Percentiles rank a stretch among this genome's conserved stretches.
Evolutionary conservation across 2,329 filamentous ascomycete species (phyloP).

Genomic region (Monilinia laxa): DNA sequence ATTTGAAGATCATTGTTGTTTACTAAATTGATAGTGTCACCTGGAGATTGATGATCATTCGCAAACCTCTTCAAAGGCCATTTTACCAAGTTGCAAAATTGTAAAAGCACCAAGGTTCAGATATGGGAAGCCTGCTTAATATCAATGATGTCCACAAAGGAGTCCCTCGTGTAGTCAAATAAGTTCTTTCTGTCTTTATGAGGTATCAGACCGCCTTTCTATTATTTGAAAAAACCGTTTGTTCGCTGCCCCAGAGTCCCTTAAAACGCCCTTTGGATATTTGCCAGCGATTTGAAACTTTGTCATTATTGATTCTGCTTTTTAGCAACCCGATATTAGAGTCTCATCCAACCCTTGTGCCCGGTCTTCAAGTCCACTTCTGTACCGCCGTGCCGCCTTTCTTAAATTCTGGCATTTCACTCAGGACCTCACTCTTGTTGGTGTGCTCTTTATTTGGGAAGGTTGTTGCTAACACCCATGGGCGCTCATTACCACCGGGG

Average conservation of each 20-base stretch:
- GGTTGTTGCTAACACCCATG: conserved; percentile 76
- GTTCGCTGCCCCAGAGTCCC: conserved; percentile 8
- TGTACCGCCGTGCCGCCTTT: conserved; percentile 64
- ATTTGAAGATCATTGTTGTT: background rate
- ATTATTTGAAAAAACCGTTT: conserved; percentile 4
- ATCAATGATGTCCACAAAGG: background rate
- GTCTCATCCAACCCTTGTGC: background rate
- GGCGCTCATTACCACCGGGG: conserved; percentile 54
- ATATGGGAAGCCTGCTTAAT: background rate
- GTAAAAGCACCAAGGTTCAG: background rate
- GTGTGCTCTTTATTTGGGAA: conserved; percentile 80
- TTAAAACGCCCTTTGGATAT: conserved; percentile 15
- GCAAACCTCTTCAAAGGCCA: background rate
- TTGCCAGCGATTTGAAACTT: background rate
- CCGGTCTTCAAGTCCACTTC: conserved; percentile 45
- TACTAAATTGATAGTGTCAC: background rate
- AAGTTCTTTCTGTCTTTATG: background rate
- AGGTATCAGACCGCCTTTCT: background rate
- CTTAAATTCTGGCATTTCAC: conserved; percentile 64
- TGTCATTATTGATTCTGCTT: background rate
- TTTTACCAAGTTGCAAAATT: too few relatives aligned
- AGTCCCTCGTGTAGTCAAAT: background rate
- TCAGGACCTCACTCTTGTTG: conserved; percentile 60
- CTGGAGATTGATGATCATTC: background rate
- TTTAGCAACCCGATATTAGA: background rate